A percentile compares a stretch with the other conserved stretches of the same genome.
These are phyloP conservation scores for Phytophthora lateralis DNA, from an alignment of 352 stramenopile genomes.

Conservation along the genomic window DNA sequence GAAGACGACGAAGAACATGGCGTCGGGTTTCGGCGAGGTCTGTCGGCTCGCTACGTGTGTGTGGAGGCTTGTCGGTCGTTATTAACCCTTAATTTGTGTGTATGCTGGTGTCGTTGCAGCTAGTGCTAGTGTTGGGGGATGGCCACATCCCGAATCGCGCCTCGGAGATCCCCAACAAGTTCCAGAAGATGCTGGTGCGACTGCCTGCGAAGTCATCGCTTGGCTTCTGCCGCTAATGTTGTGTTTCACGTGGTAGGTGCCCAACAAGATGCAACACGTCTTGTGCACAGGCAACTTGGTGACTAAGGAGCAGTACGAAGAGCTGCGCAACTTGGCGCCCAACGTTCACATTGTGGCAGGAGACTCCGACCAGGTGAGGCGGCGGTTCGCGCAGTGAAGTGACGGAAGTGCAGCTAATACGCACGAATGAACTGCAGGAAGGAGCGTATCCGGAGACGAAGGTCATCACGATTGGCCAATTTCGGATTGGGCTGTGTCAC, in stretches of 20 bases:
- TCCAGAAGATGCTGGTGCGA: constrained; percentile 91
- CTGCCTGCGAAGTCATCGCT: neutral
- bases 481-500: constrained; percentile 97
- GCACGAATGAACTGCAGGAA: constrained; percentile 39
- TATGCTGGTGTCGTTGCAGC: constrained; percentile 55
- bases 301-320: constrained; percentile 95
- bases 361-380: constrained; percentile 92
- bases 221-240: neutral
- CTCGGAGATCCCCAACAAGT: constrained; percentile 96
- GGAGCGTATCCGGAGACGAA: constrained; percentile 93
- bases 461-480: constrained; percentile 96
- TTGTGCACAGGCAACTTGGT: constrained; percentile 98
- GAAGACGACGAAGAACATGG: constrained; percentile 41
- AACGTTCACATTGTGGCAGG: constrained; percentile 97
- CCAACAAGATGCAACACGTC: constrained; percentile 99
- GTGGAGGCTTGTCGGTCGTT: neutral
- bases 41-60: neutral
- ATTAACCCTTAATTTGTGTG: neutral
- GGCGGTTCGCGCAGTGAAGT: neutral
- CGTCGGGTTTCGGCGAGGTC: constrained; percentile 72
- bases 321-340: constrained; percentile 93
- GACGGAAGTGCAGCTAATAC: neutral
- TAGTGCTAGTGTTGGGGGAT: constrained; percentile 97
- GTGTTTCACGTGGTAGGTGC: constrained; percentile 74
- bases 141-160: constrained; percentile 96